phyloP scores from a whole-genome alignment of 345 rosid species.

The Populus simonii region DNA sequence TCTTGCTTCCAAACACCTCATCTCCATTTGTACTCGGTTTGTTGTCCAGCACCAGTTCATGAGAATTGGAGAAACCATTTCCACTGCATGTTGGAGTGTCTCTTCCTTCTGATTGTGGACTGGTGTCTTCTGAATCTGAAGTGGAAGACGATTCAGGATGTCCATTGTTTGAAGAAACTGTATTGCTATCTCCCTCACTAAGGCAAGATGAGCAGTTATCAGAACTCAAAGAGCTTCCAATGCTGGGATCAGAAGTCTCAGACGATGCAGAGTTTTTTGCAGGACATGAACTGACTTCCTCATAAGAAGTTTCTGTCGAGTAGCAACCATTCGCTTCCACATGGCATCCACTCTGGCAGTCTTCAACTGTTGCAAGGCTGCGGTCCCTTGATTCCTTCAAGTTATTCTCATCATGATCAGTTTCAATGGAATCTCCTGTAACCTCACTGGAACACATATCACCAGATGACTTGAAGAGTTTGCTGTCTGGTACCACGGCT shows the following conservation, averaged over 20 bases:
- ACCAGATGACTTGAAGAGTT: conserved; percentile 38
- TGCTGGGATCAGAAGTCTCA: conserved; percentile 40
- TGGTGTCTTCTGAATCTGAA: conserved; percentile 80
- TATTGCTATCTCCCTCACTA: conserved; percentile 80
- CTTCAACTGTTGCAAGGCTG: conserved; percentile 27
- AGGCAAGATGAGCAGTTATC: conserved; percentile 87
- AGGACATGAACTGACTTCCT: conserved; percentile 35
- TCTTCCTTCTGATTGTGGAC: conserved; percentile 63
- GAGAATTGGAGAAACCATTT: conserved; percentile 40
- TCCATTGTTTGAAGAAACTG: conserved; percentile 62
- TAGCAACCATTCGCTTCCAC: conserved; percentile 32
- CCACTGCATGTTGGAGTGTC: conserved; percentile 34
- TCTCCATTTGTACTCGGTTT: conserved; percentile 28
- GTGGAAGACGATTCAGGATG: conserved; percentile 70
- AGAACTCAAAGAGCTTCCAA: conserved; percentile 61
- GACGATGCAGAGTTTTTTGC: conserved; percentile 17
- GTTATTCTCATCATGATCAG: conserved; percentile 26
- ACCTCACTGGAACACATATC: conserved; percentile 37
- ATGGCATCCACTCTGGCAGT: conserved; percentile 34
- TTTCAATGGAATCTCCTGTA: conserved; percentile 41
- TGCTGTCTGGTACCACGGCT: conserved; percentile 31
- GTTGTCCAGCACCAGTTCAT: conserved; percentile 34
- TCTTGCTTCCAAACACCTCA: conserved; percentile 33
- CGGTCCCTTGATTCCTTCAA: conserved; percentile 23
- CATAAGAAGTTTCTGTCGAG: conserved; percentile 36